Conservation (phyloP, 208 protist genomes). For the Wallacemonas sp. region DNA sequence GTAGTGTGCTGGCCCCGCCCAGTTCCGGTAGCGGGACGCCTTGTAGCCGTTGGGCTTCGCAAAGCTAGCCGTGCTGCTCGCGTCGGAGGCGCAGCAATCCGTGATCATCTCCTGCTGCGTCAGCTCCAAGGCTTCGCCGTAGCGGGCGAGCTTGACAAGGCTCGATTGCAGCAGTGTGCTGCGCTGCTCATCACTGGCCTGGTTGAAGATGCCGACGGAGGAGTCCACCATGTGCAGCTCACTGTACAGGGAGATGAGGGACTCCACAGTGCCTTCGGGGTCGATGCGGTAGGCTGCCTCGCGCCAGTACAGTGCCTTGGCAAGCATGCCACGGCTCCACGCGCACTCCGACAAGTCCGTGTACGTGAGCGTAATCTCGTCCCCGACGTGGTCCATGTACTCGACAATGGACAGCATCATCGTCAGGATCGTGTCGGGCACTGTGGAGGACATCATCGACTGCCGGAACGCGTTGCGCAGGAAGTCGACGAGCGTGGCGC, state of each 20-base stretch:
- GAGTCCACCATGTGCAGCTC: slow-evolving; percentile 81
- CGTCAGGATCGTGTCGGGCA: slow-evolving; percentile 76
- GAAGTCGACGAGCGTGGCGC: slow-evolving; percentile 61
- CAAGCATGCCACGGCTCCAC: slow-evolving; percentile 86
- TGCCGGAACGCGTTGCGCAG: slow-evolving; percentile 62
- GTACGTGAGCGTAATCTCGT: slow-evolving; percentile 62
- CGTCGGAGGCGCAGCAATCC: slow-evolving; percentile 43
- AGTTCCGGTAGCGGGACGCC: neutral
- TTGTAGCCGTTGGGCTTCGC: slow-evolving; percentile 21
- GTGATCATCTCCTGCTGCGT: slow-evolving; percentile 65
- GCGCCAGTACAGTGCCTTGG: slow-evolving; percentile 87
- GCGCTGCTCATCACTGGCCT: slow-evolving; percentile 61
- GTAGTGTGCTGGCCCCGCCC: slow-evolving; percentile 40
- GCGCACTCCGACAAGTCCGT: slow-evolving; percentile 76
- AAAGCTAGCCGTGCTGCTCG: slow-evolving; percentile 39
- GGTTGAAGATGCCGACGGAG: slow-evolving; percentile 75
- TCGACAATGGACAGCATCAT: slow-evolving; percentile 73
- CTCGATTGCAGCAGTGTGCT: slow-evolving; percentile 73
- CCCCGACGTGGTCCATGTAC: slow-evolving; percentile 87
- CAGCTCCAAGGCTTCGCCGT: slow-evolving; percentile 66
- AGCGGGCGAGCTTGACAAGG: slow-evolving; percentile 79
- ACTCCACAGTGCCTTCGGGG: slow-evolving; percentile 61
- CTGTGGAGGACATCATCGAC: slow-evolving; percentile 50
- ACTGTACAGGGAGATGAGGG: slow-evolving; percentile 81
- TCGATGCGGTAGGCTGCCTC: slow-evolving; percentile 83